Conservation (phyloP, 305 asterid species). For the Fraxinus latifolia region DNA sequence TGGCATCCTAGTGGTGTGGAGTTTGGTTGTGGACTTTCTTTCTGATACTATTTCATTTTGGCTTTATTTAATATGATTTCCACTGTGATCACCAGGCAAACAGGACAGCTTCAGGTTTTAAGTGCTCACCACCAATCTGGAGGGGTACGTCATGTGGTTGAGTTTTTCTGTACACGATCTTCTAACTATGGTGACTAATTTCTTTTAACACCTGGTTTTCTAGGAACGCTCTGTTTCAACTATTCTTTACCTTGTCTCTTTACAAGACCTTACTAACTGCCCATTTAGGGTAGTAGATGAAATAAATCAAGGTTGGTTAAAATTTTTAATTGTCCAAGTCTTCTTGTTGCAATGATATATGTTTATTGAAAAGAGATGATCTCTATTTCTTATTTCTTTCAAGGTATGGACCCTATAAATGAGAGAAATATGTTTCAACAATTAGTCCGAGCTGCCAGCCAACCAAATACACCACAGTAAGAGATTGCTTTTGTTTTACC, state of each 20-base stretch:
- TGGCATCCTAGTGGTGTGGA: not conserved
- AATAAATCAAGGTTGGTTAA: constrained; percentile 27
- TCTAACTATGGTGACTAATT: constrained; percentile 27
- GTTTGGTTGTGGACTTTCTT: not conserved
- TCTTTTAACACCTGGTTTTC: constrained; percentile 22
- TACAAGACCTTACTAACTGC: constrained; percentile 96
- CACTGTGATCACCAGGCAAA: constrained; percentile 58
- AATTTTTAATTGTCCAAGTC: constrained; percentile 10
- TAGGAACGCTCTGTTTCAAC: constrained; percentile 99
- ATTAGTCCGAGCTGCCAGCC: constrained; percentile 93
- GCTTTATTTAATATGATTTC: constrained; percentile 17
- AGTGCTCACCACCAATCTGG: constrained; percentile 99
- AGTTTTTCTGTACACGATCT: constrained; percentile 23
- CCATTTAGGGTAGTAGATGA: constrained; percentile 78
- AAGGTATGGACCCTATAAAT: constrained; percentile 95
- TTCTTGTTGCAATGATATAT: not conserved
- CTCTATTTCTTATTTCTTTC: constrained; percentile 10
- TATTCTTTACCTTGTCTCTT: constrained; percentile 90
- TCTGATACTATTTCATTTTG: constrained; percentile 9
- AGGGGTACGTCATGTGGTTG: constrained; percentile 63
- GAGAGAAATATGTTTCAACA: constrained; percentile 99
- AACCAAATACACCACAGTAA: constrained; percentile 92
- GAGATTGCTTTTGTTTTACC: constrained; percentile 24
- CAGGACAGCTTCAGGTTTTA: constrained; percentile 93
- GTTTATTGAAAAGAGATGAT: constrained; percentile 7